Base-by-base conservation (phyloP, 495 filamentous ascomycete species). In the Neurospora tetraspora region DNA sequence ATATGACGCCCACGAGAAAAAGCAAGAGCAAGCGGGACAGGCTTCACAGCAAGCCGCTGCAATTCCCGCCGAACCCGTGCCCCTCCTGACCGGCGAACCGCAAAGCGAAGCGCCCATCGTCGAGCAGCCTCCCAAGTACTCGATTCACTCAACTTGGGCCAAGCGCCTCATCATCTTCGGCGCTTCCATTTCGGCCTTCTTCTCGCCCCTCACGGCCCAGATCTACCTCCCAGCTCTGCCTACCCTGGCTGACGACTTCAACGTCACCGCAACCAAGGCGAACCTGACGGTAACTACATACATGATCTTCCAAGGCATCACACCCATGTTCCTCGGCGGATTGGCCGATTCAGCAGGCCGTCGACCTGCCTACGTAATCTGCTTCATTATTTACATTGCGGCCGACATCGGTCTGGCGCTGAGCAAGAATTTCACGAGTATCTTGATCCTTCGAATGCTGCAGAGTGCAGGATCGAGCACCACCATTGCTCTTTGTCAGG, bases 191-290 rank as follows among this genome's bases (percentile, higher is more conserved):
- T 86, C 82, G 12, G 86, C 89, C 27, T 89, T 92, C 79, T 91
- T 92, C 83, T 93, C 91, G 0, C 91, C 91, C 1, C 79, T 94
- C 12, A 89, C 89, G 12, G 88, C 89, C 1, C 80, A 82, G 39
- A 93, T 94, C 73, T 95, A 95, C 80, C 90, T 91, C 69, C 91
- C 91, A 5, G 89, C 90, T 0, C 81, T 94, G 47, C 86, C 82
- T n/a, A 80, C 81, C 0, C 76, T 93, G 7, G 82, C 88, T 0
- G 37, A 77, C 0, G 85, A 89, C 34, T 85, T 91, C 72, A 14
- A 86, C 18, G 84, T 91, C 18, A 86, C 86, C 1, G 72, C 80
- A 9, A 80, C 83, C 5, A 77, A 88, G 68, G 88, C 91, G 72
- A 92, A 91, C 76, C 80, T 92, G 68, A 89, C 88, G 9, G 85